A percentile compares a stretch with the other conserved stretches of the same genome.
Evolutionary conservation across 2,329 filamentous ascomycete genomes (phyloP).

Genomic region (Pestalotiopsis sp.): DNA sequence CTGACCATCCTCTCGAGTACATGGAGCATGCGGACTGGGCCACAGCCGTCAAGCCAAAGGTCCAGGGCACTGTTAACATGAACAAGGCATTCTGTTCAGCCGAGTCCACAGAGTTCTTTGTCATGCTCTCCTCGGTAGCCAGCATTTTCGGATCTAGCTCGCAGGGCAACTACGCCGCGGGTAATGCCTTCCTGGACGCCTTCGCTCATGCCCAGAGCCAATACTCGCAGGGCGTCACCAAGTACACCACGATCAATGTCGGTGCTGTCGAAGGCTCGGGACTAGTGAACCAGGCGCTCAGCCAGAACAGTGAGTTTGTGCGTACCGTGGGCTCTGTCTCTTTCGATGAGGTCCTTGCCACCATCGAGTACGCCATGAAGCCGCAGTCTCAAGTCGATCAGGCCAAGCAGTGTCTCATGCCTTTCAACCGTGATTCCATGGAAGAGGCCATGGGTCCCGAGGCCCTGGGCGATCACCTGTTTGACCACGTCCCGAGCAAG

Average conservation of each 20-base stretch:
- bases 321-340: conserved; percentile 16
- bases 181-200: conserved; percentile 20
- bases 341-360: conserved; percentile 15
- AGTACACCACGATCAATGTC: conserved; percentile 16
- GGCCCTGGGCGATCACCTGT: conserved; percentile 14
- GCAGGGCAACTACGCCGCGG: conserved; percentile 12
- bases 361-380: conserved; percentile 18
- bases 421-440: conserved; percentile 17
- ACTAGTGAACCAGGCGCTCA: conserved; percentile 7
- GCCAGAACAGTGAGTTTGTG: conserved; percentile 12
- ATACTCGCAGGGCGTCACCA: conserved; percentile 7
- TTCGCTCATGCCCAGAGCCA: conserved; percentile 14
- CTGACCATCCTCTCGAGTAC: conserved; percentile 5
- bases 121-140: conserved; percentile 20
- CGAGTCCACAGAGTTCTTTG: conserved; percentile 20
- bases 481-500: conserved; percentile 15
- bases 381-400: conserved; percentile 12
- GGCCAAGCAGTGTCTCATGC: conserved; percentile 17
- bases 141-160: conserved; percentile 9
- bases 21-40: conserved; percentile 26
- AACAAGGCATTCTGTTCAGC: conserved; percentile 17
- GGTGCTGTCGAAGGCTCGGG: conserved; percentile 16
- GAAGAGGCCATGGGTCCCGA: conserved; percentile 14
- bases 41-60: conserved; percentile 26
- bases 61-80: conserved; percentile 30